Evolutionary conservation across 2,329 filamentous ascomycete species (phyloP).

Genomic region (Chrysoporthe cubensis): DNA sequence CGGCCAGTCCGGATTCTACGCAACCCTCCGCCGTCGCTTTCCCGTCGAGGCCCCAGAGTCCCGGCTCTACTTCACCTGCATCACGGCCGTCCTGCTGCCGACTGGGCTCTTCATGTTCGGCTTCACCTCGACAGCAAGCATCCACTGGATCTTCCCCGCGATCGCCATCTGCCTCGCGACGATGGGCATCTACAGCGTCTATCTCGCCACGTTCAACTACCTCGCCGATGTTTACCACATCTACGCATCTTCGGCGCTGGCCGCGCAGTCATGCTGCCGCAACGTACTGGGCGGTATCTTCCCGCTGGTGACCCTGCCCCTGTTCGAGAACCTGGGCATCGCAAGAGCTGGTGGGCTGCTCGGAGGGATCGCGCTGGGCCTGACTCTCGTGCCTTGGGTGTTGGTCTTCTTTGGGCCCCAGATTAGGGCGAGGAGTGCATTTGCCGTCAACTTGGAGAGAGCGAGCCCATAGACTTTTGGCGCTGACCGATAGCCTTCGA

Average conservation of each 20-base stretch:
- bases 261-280: slow-evolving; percentile 83
- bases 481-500: background rate
- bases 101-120: slow-evolving; percentile 82
- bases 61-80: slow-evolving; percentile 80
- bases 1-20: slow-evolving; percentile 45
- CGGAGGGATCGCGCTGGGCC: slow-evolving; percentile 68
- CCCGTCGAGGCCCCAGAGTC: slow-evolving; percentile 69
- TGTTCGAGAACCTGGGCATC: slow-evolving; percentile 76
- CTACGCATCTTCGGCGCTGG: slow-evolving; percentile 84
- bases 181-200: slow-evolving; percentile 85
- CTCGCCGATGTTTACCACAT: slow-evolving; percentile 85
- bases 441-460: slow-evolving; percentile 61
- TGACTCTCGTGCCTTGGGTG: slow-evolving; percentile 88
- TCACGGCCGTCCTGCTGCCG: slow-evolving; percentile 76
- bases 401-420: slow-evolving; percentile 76
- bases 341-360: slow-evolving; percentile 74
- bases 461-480: background rate
- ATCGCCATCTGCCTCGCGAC: slow-evolving; percentile 75
- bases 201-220: slow-evolving; percentile 91
- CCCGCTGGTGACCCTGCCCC: slow-evolving; percentile 72
- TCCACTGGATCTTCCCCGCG: slow-evolving; percentile 74
- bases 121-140: slow-evolving; percentile 64
- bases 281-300: slow-evolving; percentile 84
- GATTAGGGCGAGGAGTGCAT: slow-evolving; percentile 76
- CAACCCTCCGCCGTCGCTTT: slow-evolving; percentile 49